Evolutionary conservation across 768 basidiomycete genomes (phyloP), one percentile per base, ranked within the genome.

Genomic region (Xanthoconium purpureum): DNA sequence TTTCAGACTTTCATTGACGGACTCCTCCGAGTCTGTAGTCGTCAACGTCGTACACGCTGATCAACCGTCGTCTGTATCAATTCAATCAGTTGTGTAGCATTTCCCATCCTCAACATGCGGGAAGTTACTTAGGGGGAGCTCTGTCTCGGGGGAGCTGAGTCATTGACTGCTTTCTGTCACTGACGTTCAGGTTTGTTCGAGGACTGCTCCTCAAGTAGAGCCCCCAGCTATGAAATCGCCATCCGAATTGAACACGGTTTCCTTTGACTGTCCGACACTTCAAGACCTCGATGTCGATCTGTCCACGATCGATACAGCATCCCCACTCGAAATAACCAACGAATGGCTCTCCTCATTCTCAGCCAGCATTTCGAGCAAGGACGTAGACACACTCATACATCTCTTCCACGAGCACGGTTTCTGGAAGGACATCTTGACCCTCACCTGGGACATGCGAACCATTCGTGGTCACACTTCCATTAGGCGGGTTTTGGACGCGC

Each of bases 361-460:
- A 0, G 28, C 44, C 15, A 49, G 53, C 4, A 9, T 62, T 15
- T 49, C 50, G 7, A 46, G 18, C n/a, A 47, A 44, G 13, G 56
- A 63, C 6, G 6, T 48, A 1, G 45, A 51, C 29, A 39, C 52
- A 0, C 4, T 62, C 20, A 2, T 59, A 1, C 24, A 28, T 20
- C 58, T 65, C 28, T 72, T 71, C 36, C 65, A 65, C 39, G 55
- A 61, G 32, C 45, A 50, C 18, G 66, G 66, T 1, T 71, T 75
- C 55, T 84, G 83, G 84, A 73, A 80, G 20, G 84, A 85, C 62
- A 71, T 78, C 32, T 63, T 81, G 14, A 68, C 79, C 2, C 66
- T 84, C 42, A 84, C 84, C 1, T 82, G 78, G 76, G 74, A 80
- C 61, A 75, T 85, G 59, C 76, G 80, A 8, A 80, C 80, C 2